Evolutionary conservation across 345 rosid species (phyloP).

Genomic region (Leavenworthia alabamica): DNA sequence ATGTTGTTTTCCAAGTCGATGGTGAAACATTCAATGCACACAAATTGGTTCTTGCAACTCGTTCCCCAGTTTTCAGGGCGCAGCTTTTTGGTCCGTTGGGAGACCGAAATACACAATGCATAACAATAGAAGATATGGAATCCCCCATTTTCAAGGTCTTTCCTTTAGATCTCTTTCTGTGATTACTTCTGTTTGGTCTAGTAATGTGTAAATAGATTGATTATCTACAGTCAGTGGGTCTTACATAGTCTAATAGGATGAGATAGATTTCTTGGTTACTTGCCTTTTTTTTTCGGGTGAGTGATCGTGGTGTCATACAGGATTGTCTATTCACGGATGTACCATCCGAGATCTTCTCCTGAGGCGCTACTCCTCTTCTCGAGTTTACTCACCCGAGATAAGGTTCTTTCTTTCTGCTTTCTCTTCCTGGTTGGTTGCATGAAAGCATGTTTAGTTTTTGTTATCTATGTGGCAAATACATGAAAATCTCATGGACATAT

Average conservation of each 20-base stretch:
- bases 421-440: too few species aligned
- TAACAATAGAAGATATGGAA: conserved; percentile 55
- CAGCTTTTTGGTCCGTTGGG: conserved; percentile 71
- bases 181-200: not conserved
- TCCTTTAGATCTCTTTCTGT: not conserved
- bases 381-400: conserved; percentile 49
- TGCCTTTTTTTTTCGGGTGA: conserved; percentile 46
- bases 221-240: conserved; percentile 1
- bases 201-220: conserved; percentile 26
- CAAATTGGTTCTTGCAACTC: conserved; percentile 60
- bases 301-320: conserved; percentile 74
- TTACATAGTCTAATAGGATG: conserved; percentile 34
- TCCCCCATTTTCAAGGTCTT: conserved; percentile 63
- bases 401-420: conserved; percentile 57
- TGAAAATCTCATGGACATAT: not conserved
- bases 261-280: conserved; percentile 44
- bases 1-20: conserved; percentile 58
- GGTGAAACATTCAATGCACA: conserved; percentile 60
- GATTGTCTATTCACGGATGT: conserved; percentile 39
- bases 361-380: conserved; percentile 48
- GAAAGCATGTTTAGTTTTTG: too few species aligned
- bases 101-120: conserved; percentile 42
- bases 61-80: conserved; percentile 77
- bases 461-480: not conserved
- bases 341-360: conserved; percentile 53